Evolutionary conservation across 352 stramenopile species (phyloP), one percentile per base, ranked within the genome.

Genomic region (Aphanomyces euteiches): DNA sequence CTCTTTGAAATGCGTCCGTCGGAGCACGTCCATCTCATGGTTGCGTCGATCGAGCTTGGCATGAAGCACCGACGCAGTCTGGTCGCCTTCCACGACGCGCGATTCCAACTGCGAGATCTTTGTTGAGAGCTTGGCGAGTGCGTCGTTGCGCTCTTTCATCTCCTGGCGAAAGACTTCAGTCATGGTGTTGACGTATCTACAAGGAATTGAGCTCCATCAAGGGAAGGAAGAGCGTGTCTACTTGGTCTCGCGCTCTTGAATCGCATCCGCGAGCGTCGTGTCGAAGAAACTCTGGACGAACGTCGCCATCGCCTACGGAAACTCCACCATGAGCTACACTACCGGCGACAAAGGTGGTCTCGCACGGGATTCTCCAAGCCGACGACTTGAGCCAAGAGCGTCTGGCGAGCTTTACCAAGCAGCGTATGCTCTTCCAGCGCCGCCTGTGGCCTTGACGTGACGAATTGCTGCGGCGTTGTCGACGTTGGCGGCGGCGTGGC

Each of bases 1-100:
- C 50, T 91, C 82, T 67, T 87, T 83, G 74, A 89, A 90, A 50
- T 82, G 86, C 64, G 88, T 77, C 66, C 90, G 90, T 50, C 84
- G 82, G 59, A 90, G 70, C 28, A 73, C 76, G 48, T 89, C 87
- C 71, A 80, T 89, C 60, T 89, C 82, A 21, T 80, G 79, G 53
- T 86, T 76, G 43, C 84, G 81, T 10, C 82, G 79, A 59, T 90
- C 81, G 3, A 92, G 74, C 67, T 86, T 83, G 10, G 81, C 80
- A 57, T 88, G 77, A 19, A 84, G 65, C 58, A 84, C 78, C 15
- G 45, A 56, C 3, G 59, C 66, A 21, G 79, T 72, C 21, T 77
- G 77, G 54, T 85, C 83, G 34, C 67, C 67, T 2, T 56, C 59
- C 5, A n/a, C 10, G 17, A 74, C 47, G 34, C 75, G 63, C 5